These are phyloP conservation scores for Larix kaempferi DNA, from an alignment of 75 land plant genomes.

Conservation along the genomic window DNA sequence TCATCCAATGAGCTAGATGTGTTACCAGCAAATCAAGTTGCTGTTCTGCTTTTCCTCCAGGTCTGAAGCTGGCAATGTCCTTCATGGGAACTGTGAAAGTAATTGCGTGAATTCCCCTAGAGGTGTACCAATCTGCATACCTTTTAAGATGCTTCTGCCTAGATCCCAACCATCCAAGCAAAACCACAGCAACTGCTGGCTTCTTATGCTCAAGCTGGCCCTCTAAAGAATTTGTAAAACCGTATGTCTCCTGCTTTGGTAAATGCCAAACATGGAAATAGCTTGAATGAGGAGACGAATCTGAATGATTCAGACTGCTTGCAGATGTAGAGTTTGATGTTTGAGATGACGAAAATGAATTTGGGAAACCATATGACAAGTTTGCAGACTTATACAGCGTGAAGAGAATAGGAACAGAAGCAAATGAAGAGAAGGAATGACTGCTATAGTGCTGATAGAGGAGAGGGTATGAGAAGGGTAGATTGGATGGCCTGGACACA, in stretches of 20 bases:
- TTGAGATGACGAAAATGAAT: not conserved
- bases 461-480: not conserved
- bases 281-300: slow-evolving; percentile 16
- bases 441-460: not conserved
- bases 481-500: not conserved
- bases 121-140: slow-evolving; percentile 97
- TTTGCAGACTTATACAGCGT: slow-evolving; percentile 38
- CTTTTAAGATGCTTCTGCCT: slow-evolving; percentile 84
- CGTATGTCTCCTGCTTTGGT: slow-evolving; percentile 30
- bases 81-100: slow-evolving; percentile 91
- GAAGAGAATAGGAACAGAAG: slow-evolving; percentile 31
- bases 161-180: slow-evolving; percentile 96
- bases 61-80: slow-evolving; percentile 72
- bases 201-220: slow-evolving; percentile 37
- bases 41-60: slow-evolving; percentile 80
- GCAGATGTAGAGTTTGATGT: not conserved
- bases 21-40: slow-evolving; percentile 56
- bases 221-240: slow-evolving; percentile 19
- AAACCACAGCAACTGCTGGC: slow-evolving; percentile 66
- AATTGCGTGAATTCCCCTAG: slow-evolving; percentile 83
- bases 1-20: slow-evolving; percentile 73
- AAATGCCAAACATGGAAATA: slow-evolving; percentile 61
- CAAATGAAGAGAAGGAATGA: not conserved
- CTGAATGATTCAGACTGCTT: not conserved
- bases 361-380: slow-evolving; percentile 12